Conservation (phyloP, 2,329 filamentous ascomycete species). For the Alternaria arborescens region DNA sequence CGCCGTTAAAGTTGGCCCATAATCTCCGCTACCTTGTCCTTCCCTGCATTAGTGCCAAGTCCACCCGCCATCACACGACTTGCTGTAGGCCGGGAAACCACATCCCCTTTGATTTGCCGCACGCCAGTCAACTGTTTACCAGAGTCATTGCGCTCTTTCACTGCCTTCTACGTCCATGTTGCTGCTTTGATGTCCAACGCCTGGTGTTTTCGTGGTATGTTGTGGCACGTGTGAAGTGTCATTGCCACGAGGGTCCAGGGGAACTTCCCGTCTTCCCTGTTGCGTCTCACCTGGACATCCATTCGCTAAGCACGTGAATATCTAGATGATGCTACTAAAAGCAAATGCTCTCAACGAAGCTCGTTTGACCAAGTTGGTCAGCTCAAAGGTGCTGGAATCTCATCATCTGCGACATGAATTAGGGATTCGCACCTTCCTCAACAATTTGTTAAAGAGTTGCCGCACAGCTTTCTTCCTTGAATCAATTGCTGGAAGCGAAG, state of each 20-base stretch:
- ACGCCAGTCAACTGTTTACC: neutral
- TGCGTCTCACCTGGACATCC: neutral
- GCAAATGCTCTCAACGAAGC: neutral
- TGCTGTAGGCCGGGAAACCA: slow-evolving; percentile 32
- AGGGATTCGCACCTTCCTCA: too few species aligned
- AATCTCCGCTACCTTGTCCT: slow-evolving; percentile 23
- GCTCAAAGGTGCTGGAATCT: neutral
- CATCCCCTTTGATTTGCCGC: slow-evolving; percentile 8
- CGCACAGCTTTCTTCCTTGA: too few species aligned
- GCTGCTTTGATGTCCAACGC: neutral
- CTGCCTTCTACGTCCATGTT: neutral
- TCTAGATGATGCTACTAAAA: neutral
- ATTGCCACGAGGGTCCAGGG: neutral
- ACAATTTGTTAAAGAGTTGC: too few species aligned
- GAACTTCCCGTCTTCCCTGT: neutral
- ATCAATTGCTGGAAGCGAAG: neutral
- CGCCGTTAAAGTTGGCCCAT: slow-evolving; percentile 23
- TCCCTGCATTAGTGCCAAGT: slow-evolving; percentile 32
- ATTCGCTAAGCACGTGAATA: neutral
- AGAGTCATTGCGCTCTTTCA: neutral
- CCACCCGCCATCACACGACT: slow-evolving; percentile 11
- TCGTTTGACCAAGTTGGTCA: neutral
- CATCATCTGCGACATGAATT: neutral
- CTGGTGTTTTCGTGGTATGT: neutral
- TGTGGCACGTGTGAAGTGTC: neutral